Base-by-base conservation (phyloP, 2,329 filamentous ascomycete genomes). In the Thermochaetoides dissita region DNA sequence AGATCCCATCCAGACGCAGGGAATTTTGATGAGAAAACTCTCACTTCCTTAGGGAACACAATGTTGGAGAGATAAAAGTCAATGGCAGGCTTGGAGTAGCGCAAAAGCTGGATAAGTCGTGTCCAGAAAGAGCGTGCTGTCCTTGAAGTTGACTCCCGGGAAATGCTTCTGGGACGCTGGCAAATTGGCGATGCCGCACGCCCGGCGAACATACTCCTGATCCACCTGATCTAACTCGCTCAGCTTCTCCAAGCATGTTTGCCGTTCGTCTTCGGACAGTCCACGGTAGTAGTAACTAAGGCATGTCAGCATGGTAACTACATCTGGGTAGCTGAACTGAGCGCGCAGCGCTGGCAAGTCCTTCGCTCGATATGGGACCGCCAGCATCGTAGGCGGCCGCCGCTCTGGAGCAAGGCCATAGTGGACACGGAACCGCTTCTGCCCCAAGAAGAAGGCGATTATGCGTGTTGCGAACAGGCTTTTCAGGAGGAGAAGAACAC, bases 1-100 rank as follows among this genome's bases (percentile, higher is more conserved):
- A 84, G 61, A 48, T 84, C 79, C 79, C 79, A 85, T 0, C 75
- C 77, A 0, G 75, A 81, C 0, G 75, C 69, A 31, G 78, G 72
- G 0, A 84, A 56, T 46, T 83, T 84, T 8, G 69, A 54, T 0
- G 63, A 62, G 47, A 83, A 84, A 39, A 82, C 72, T 36, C 76
- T 79, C 0, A 77, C 76, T 45, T 83, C 71, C 1, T 59, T 59
- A 0, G 79, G 76, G 41, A 84, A 84, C 0, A 83, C 76, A 42
- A 79, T 73, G 2, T 68, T 69, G 40, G 76, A 75, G 31, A 81
- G 46, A 46, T 69, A 84, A 45, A 76, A 73, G 39, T 84, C 69
- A 1, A 81, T 62, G 0, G 69, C 67, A 0, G 48, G 44, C 32
- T 77, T 79, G 0, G 69, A 65, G 43, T 63, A 65, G 0, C 66